Evolutionary conservation across 78 protist species (phyloP), one percentile per base, ranked within the genome.

Genomic region (Blattamonas nauphoetae): DNA sequence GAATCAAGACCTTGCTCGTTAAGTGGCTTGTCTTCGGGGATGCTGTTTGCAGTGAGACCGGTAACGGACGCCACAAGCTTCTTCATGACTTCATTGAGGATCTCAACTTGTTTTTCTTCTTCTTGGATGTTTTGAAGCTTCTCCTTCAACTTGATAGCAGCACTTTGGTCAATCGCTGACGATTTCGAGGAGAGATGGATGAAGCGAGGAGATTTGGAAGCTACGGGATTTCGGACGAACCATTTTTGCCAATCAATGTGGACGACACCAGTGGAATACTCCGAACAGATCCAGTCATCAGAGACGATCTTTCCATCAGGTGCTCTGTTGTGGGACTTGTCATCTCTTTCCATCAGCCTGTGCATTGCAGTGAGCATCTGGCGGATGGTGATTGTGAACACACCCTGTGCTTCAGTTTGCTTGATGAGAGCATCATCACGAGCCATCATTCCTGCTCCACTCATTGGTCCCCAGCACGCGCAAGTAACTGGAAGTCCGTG

Each of bases 401-500:
- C 41, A 11, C 83, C 83, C 41, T 79, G 83, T 21, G 6, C 43
- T 21, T 79, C 83, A 4, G 21, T 79, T 21, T n/a, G 45, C 4
- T 6, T 21, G 29, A 6, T 6, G 42, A 79, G 83, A 4, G 4
- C 41, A 6, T 35, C 64, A 21, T 42, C 0, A 45, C 43, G 5
- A 1, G 89, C 0, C 33, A 79, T 86, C 90, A 88, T 88, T 38
- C 90, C 90, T 2, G 83, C 87, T 2, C 46, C 44, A 1, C 87
- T 80, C 89, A 45, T 35, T 1, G 91, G 86, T 0, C 91, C 91
- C 89, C 88, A 85, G 4, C 77, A 80, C 42, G 85, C 29, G 44
- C 85, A 63, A 41, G 3, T 0, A 1, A 44, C 78, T 6, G 84
- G 64, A 43, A 45, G 42, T 0, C 91, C 91, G n/a, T 1, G 32